A percentile compares a stretch with the other conserved stretches of the same genome.
Conservation (phyloP, 2,329 filamentous ascomycete species). For the Blastomyces emzantsi region DNA sequence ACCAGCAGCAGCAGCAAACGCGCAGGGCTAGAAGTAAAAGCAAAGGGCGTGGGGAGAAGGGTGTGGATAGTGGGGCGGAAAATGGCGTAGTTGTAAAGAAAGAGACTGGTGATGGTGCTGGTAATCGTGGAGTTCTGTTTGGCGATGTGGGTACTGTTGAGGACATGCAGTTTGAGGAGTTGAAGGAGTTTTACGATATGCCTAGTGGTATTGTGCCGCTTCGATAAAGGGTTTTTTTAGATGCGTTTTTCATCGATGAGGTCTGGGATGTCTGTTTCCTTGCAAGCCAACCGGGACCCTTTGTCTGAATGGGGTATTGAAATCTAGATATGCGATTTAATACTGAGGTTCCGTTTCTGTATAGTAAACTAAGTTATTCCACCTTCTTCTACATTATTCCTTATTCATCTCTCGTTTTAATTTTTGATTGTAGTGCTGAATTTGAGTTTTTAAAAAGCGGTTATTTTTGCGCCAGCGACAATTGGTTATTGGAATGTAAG, state of each 20-base stretch:
- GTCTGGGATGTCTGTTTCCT: neutral
- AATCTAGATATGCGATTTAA: neutral
- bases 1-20: slow-evolving; percentile 8
- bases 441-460: neutral
- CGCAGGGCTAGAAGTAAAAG: slow-evolving; percentile 18
- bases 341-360: neutral
- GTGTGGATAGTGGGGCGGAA: slow-evolving; percentile 23
- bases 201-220: slow-evolving; percentile 29
- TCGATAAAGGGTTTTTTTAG: neutral
- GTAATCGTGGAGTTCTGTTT: neutral
- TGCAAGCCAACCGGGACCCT: neutral
- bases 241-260: neutral
- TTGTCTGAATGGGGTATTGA: neutral
- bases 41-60: slow-evolving; percentile 23
- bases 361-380: neutral
- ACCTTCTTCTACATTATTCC: neutral
- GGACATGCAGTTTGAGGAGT: slow-evolving; percentile 23
- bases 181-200: slow-evolving; percentile 35
- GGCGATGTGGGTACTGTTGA: slow-evolving; percentile 21
- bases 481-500: neutral
- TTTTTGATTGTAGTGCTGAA: neutral
- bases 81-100: slow-evolving; percentile 14
- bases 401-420: neutral
- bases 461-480: neutral
- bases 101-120: neutral